A percentile compares a stretch with the other conserved stretches of the same genome.
phyloP scores from a whole-genome alignment of 2,329 filamentous ascomycete genomes.

The Penicillium sp. region DNA sequence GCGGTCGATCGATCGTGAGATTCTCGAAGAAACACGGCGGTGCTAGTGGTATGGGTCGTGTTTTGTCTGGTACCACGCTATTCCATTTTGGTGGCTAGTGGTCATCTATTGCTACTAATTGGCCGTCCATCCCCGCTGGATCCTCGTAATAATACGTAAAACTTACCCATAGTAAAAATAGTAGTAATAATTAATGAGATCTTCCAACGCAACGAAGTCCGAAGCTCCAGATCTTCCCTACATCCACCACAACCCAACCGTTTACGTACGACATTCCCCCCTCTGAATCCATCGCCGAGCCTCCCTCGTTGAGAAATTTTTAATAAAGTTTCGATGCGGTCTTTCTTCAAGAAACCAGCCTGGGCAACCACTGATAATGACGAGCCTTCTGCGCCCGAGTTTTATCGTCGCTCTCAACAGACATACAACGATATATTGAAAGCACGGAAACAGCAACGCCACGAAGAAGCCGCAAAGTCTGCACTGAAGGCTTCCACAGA shows the following conservation, averaged over 20 bases:
- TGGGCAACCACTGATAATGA: conserved; percentile 44
- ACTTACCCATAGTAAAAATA: background rate
- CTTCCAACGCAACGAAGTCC: background rate
- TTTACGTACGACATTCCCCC: background rate
- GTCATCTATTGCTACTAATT: background rate
- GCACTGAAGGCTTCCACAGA: conserved; percentile 2
- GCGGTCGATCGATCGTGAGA: background rate
- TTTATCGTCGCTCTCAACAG: conserved; percentile 49
- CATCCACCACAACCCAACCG: background rate
- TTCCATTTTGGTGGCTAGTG: background rate
- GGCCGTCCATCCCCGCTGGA: background rate
- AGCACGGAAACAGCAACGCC: conserved; percentile 33
- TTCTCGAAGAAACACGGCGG: background rate
- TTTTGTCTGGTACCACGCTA: background rate
- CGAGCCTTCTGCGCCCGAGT: conserved; percentile 33
- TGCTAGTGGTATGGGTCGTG: background rate
- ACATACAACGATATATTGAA: conserved; percentile 45
- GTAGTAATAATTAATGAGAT: too few relatives aligned
- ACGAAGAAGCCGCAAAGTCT: conserved; percentile 22
- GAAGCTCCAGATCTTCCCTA: background rate
- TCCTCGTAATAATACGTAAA: background rate
- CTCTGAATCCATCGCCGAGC: background rate
- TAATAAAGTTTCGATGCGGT: conserved; percentile 30
- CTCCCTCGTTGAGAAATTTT: background rate
- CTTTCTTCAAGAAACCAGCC: conserved; percentile 54